These are phyloP conservation scores for Manihot esculenta DNA, from an alignment of 441 rosid genomes.

Conservation along the genomic window DNA sequence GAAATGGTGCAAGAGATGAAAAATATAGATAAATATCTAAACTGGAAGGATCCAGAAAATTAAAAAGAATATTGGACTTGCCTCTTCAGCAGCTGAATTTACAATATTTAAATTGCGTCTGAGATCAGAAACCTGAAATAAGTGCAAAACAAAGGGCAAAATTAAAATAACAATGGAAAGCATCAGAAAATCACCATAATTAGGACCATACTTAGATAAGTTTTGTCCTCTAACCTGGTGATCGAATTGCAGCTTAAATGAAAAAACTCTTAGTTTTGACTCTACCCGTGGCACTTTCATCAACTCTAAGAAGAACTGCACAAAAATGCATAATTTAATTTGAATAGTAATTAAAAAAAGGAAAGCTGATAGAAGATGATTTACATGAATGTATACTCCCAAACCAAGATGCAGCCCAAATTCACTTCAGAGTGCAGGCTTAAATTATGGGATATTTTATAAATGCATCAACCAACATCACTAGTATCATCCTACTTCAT, in stretches of 20 bases:
- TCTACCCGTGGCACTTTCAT: constrained; percentile 93
- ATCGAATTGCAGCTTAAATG: constrained; percentile 78
- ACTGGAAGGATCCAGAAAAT: constrained; percentile 21
- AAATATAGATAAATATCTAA: constrained; percentile 18
- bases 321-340: constrained; percentile 26
- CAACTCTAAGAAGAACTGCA: constrained; percentile 88
- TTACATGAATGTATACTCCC: background rate
- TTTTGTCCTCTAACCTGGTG: constrained; percentile 62
- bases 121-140: constrained; percentile 81
- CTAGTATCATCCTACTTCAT: background rate
- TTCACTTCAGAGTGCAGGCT: background rate
- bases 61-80: constrained; percentile 37
- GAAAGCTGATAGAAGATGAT: background rate
- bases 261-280: constrained; percentile 88
- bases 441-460: background rate
- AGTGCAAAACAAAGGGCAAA: constrained; percentile 17
- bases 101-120: constrained; percentile 60
- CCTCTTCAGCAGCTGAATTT: constrained; percentile 87
- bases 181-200: constrained; percentile 22
- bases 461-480: background rate
- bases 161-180: constrained; percentile 18
- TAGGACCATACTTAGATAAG: constrained; percentile 18
- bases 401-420: constrained; percentile 1
- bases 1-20: constrained; percentile 23
- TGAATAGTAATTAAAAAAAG: constrained; percentile 7